Evolutionary conservation across 148 eudicot genomes (phyloP).

Genomic region (Persicaria maculosa): DNA sequence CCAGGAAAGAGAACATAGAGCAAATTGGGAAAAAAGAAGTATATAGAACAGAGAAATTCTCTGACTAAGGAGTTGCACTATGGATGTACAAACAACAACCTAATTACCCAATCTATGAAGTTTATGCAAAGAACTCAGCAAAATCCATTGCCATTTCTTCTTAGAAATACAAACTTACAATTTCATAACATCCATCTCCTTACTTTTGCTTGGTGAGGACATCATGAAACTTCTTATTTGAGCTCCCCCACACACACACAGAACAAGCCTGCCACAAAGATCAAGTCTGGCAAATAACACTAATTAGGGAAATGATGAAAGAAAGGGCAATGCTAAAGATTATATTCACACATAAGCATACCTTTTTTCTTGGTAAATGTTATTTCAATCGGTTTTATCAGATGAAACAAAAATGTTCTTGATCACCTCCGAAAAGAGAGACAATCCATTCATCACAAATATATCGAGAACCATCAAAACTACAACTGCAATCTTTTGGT

Average conservation of each 20-base stretch:
- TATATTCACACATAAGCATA: background rate
- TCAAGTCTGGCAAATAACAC: background rate
- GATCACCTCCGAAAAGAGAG: constrained; percentile 1
- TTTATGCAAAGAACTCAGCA: constrained; percentile 1
- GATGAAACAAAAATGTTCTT: background rate
- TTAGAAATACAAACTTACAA: constrained; percentile 39
- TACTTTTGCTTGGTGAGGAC: constrained; percentile 85
- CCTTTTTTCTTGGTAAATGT: background rate
- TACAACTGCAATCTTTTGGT: background rate
- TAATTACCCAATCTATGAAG: background rate
- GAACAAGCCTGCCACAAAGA: background rate
- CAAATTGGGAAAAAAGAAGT: too few relatives aligned
- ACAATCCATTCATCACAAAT: constrained; percentile 1
- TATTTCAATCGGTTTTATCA: background rate
- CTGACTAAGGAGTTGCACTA: too few relatives aligned
- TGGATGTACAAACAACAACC: too few relatives aligned
- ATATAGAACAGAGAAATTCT: too few relatives aligned
- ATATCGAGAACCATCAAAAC: background rate
- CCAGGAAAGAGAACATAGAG: too few relatives aligned
- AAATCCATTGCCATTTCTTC: background rate
- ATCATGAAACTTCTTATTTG: constrained; percentile 18
- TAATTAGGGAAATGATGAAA: background rate
- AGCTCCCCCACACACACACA: background rate
- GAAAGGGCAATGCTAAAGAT: background rate
- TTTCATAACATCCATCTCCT: constrained; percentile 87